Evolutionary conservation across 768 basidiomycete genomes (phyloP), one percentile per base, ranked within the genome.

Genomic region (Boletellus ananiceps): DNA sequence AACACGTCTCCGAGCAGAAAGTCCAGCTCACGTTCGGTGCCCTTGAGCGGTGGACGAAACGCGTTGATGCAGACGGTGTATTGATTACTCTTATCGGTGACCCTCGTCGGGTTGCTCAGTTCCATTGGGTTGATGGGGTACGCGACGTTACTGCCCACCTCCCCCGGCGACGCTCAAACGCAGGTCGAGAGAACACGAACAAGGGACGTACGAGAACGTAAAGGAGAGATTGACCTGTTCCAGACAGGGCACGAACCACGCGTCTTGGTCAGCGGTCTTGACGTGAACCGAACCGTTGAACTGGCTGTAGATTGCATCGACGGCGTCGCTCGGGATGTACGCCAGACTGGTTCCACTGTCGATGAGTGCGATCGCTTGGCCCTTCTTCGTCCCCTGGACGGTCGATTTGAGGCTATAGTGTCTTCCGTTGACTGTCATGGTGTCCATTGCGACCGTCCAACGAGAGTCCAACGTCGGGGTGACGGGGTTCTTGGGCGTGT

Each of bases 101-200:
- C 62, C 2, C 60, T 52, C 7, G 54, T 51, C 19, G 71, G 64
- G 7, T 61, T 63, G 18, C 64, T 69, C 31, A 78, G 46, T 44
- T 78, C 76, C 35, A 78, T 63, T 18, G 76, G 75, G 46, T 78
- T 73, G 41, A 78, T 65, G 12, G 73, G 59, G 46, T 67, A 74
- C 12, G 57, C 38, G 41, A 65, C 57, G 29, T 59, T 64, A 8
- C 32, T 40, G 12, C 4, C 21, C 29, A 25, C 33, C 23, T 25
- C 23, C 23, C 23, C 23, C 23, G 23, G 23, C 23, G 23, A 25
- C 4, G 2, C 2, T 4, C 12, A 19, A 36, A n/a, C 16, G 6
- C 4, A 15, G 13, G 21, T 15, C 36, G 13, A 16, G 7, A 33
- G 12, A 19, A 21, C 8, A 35, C 14, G 23, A 50, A 5, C 25